Conservation (phyloP, 176 grass and related monocot species). For the Triticum monococcum region DNA sequence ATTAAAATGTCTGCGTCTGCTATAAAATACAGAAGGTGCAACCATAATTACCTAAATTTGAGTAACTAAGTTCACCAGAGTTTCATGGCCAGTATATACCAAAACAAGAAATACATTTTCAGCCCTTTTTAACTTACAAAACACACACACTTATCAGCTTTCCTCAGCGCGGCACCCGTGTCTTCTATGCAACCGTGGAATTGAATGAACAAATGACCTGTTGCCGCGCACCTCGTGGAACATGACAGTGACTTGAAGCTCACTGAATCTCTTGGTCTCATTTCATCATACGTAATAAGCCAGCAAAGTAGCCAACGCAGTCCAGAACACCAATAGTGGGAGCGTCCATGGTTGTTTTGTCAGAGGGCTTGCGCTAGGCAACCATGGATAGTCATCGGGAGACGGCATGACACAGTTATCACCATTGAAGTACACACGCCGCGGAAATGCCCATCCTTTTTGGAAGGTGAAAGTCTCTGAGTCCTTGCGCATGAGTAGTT, state of each 20-base stretch:
- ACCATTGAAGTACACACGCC: slow-evolving; percentile 83
- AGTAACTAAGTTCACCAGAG: slow-evolving; percentile 61
- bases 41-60: slow-evolving; percentile 60
- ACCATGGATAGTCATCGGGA: slow-evolving; percentile 74
- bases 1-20: slow-evolving; percentile 39
- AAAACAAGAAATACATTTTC: slow-evolving; percentile 75
- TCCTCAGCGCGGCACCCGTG: background rate
- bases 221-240: slow-evolving; percentile 35
- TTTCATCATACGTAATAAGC: slow-evolving; percentile 53
- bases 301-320: slow-evolving; percentile 57
- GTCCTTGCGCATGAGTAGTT: slow-evolving; percentile 75
- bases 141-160: slow-evolving; percentile 43
- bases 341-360: slow-evolving; percentile 58
- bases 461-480: slow-evolving; percentile 58
- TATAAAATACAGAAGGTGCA: slow-evolving; percentile 68
- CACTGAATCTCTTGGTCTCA: background rate
- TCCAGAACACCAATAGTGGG: slow-evolving; percentile 49
- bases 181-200: slow-evolving; percentile 40
- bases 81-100: slow-evolving; percentile 57
- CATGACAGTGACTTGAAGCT: slow-evolving; percentile 37
- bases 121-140: slow-evolving; percentile 51
- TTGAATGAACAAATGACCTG: slow-evolving; percentile 37
- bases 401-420: slow-evolving; percentile 89
- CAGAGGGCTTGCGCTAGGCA: slow-evolving; percentile 68
- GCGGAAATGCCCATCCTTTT: slow-evolving; percentile 87